phyloP scores from a whole-genome alignment of 2,329 filamentous ascomycete species.

The Trichocomaceae sp. region DNA sequence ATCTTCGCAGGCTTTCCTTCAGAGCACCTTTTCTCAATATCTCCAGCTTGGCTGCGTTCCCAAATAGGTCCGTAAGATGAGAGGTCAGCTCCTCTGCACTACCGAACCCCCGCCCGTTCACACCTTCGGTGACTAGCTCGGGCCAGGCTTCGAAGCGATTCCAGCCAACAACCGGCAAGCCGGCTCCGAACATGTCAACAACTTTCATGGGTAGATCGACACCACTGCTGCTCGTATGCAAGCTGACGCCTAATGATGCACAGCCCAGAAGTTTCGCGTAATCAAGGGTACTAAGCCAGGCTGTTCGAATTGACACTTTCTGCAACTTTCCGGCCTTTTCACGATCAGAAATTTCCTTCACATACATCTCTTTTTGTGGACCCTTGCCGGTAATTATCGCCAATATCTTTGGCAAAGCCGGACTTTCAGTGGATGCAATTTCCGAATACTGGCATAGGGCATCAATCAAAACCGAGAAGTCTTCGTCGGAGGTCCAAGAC shows the following conservation, averaged over 20 bases:
- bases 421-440: slow-evolving; percentile 37
- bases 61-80: slow-evolving; percentile 61
- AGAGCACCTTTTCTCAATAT: slow-evolving; percentile 62
- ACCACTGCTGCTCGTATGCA: slow-evolving; percentile 89
- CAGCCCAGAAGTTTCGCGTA: slow-evolving; percentile 79
- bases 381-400: slow-evolving; percentile 94
- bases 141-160: slow-evolving; percentile 77
- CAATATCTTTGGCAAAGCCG: slow-evolving; percentile 59
- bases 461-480: slow-evolving; percentile 81
- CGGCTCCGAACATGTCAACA: slow-evolving; percentile 96
- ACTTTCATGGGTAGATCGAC: slow-evolving; percentile 99
- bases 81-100: slow-evolving; percentile 59
- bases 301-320: slow-evolving; percentile 66
- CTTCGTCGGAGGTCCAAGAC: slow-evolving; percentile 95
- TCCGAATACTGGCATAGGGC: slow-evolving; percentile 70
- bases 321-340: slow-evolving; percentile 57
- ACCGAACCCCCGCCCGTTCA: slow-evolving; percentile 80
- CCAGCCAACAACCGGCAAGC: slow-evolving; percentile 84
- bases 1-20: slow-evolving; percentile 67
- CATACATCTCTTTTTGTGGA: slow-evolving; percentile 71
- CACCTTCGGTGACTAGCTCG: slow-evolving; percentile 80
- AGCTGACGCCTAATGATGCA: slow-evolving; percentile 81
- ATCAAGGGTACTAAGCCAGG: slow-evolving; percentile 76
- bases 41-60: slow-evolving; percentile 50
- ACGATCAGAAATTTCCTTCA: slow-evolving; percentile 58